These are phyloP conservation scores for Copromyces sp. DNA, from an alignment of 495 filamentous ascomycete genomes.

Conservation along the genomic window DNA sequence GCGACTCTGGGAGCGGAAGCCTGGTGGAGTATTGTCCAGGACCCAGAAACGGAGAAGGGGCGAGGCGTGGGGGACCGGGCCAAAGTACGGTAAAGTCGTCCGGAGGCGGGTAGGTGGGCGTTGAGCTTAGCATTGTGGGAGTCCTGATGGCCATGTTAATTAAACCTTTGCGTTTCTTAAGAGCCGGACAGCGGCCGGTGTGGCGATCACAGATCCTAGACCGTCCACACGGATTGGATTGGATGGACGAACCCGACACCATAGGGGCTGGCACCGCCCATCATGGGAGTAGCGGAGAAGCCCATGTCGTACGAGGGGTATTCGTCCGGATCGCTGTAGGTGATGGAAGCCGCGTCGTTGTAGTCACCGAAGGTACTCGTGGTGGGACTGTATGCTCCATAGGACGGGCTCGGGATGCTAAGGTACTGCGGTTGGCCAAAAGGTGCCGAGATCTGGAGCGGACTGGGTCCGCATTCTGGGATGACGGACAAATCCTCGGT, in stretches of 20 bases:
- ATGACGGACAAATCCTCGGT: slow-evolving; percentile 41
- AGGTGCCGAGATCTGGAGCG: slow-evolving; percentile 40
- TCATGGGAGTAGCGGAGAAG: slow-evolving; percentile 27
- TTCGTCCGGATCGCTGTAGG: slow-evolving; percentile 46
- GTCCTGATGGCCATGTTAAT: slow-evolving; percentile 41
- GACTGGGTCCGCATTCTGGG: slow-evolving; percentile 33
- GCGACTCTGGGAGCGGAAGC: slow-evolving; percentile 28
- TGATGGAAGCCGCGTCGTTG: slow-evolving; percentile 37
- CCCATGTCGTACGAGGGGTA: slow-evolving; percentile 30
- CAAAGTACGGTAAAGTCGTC: slow-evolving; percentile 21
- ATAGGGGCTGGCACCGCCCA: slow-evolving; percentile 35
- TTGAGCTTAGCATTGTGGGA: slow-evolving; percentile 26
- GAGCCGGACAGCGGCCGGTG: slow-evolving; percentile 24
- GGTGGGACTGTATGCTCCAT: slow-evolving; percentile 44
- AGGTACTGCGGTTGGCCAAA: slow-evolving; percentile 41
- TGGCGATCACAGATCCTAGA: slow-evolving; percentile 30
- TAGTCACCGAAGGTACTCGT: slow-evolving; percentile 46
- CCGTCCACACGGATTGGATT: slow-evolving; percentile 40
- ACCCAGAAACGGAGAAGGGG: slow-evolving; percentile 29
- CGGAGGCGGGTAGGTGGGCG: slow-evolving; percentile 24
- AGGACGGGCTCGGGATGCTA: slow-evolving; percentile 45
- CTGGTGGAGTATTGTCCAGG: slow-evolving; percentile 22
- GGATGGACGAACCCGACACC: slow-evolving; percentile 47
- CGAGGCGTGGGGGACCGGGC: slow-evolving; percentile 11
- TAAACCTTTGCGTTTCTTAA: slow-evolving; percentile 29